Evolutionary conservation across 1,139 yeast genomes (phyloP), one percentile per base, ranked within the genome.

Genomic region (Fermentozyma sake): DNA sequence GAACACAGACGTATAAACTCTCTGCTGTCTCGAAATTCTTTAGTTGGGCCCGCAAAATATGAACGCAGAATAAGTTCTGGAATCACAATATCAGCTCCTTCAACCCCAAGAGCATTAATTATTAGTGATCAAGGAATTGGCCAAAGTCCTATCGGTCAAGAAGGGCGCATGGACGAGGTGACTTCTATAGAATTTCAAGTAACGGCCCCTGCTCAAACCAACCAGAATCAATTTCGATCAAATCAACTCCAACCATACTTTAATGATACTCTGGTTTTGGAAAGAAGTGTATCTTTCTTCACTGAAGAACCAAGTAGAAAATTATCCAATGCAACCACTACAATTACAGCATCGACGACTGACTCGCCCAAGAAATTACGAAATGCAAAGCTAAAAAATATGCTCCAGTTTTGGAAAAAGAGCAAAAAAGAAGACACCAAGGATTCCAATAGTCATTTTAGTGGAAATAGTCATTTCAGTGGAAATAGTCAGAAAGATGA

Each of bases 361-460:
- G 24, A 22, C 7, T 12, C 23, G 19, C 31, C 36, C 30, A 46
- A 38, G 37, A 44, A 41, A 31, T 37, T 31, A 10, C 48, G 42
- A 28, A 50, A 54, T 24, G 47, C 43, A 9, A 56, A 52, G 27
- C 38, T 67, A 12, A 39, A 64, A 15, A 54, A 51, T 28, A 62
- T 53, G 34, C 50, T 67, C 13, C 68, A 60, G 42, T 67, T 67
- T 43, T 67, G 73, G 73, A 67, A 61, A 30, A 52, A 47, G 24
- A 41, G 34, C 25, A 43, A 46, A n/a, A n/a, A n/a, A n/a, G n/a
- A n/a, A 27, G 33, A 31, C 7, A 31, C 34, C 13, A 38, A 32
- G 9, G 42, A 37, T 5, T 29, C 23, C 3, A 37, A 36, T 12
- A 35, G 31, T 20, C 37, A 31, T 7, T 22, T 14, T 18, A 19